A percentile compares a stretch with the other conserved stretches of the same genome.
These are phyloP conservation scores for Lodderomyces orthopsilosis DNA, from an alignment of 1,139 yeast species.

Conservation along the genomic window DNA sequence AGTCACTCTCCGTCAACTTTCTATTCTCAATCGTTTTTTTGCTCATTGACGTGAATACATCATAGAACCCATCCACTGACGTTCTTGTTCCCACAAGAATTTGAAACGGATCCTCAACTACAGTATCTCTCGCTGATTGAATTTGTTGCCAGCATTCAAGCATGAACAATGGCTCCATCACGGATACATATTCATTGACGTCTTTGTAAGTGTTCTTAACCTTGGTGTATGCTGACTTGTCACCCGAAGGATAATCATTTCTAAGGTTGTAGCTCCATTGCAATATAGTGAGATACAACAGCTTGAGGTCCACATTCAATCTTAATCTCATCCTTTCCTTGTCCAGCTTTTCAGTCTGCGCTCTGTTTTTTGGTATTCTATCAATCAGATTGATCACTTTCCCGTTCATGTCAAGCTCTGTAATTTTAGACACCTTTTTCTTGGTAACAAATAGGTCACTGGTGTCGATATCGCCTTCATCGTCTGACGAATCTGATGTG, in stretches of 20 bases:
- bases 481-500: constrained; percentile 36
- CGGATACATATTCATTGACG: constrained; percentile 60
- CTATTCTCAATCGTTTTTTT: constrained; percentile 50
- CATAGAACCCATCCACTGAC: constrained; percentile 83
- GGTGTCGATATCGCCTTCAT: constrained; percentile 35
- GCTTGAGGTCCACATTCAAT: constrained; percentile 72
- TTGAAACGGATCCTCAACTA: constrained; percentile 63
- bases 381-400: constrained; percentile 22
- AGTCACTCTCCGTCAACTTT: constrained; percentile 70
- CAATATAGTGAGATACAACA: constrained; percentile 67
- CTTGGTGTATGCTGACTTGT: constrained; percentile 34
- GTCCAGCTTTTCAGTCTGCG: constrained; percentile 51
- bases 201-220: constrained; percentile 49
- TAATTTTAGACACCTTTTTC: constrained; percentile 32
- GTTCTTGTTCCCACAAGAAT: constrained; percentile 75
- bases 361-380: constrained; percentile 15
- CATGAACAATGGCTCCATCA: constrained; percentile 76
- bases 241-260: constrained; percentile 57
- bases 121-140: constrained; percentile 65
- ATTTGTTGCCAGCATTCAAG: constrained; percentile 95
- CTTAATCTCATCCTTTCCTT: constrained; percentile 80
- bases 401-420: constrained; percentile 40
- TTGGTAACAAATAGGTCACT: constrained; percentile 43
- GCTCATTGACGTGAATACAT: constrained; percentile 75
- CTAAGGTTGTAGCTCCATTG: constrained; percentile 71